Evolutionary conservation across 163 green algal species (phyloP), one percentile per base, ranked within the genome.

Genomic region (Smithsoniella earleae): DNA sequence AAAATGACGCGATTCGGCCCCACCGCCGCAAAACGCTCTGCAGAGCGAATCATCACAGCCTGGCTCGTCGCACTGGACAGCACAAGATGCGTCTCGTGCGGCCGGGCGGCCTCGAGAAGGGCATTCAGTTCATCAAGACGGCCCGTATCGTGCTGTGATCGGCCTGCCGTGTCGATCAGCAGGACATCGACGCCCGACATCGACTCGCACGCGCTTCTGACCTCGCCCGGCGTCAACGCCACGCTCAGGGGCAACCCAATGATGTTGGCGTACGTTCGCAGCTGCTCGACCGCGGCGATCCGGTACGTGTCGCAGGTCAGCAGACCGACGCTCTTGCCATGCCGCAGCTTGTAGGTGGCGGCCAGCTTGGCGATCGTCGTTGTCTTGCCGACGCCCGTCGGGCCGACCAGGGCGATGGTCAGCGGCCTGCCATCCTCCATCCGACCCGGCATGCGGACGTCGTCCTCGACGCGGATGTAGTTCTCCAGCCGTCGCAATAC

Each of bases 341-440:
- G 20, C 20, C 44, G 44, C 44, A 54, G 20, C 20, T 20, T 20
- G 44, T 22, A 54, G 44, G 20, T 54, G 44, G 44, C 44, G 20
- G 44, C 44, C 44, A 54, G 44, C 44, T 54, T 54, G 44, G 44
- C 44, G 44, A 54, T 54, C 20, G 44, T 54, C 20, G 44, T 54
- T 54, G 44, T 54, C 44, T 54, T 54, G 44, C 44, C 44, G 20
- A 54, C 44, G 44, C 44, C 44, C 44, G 44, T 54, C 44, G 44
- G 44, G 44, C 44, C 44, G 44, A 54, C 44, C 44, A 54, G 20
- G 20, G 44, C 44, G 44, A 54, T 20, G 44, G 20, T 20, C 20
- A 20, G 44, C 20, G 20, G 44, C 44, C 20, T 22, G 44, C 44
- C 44, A 22, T 54, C 44, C 20, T 20, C 20, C 44, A 54, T 20